Evolutionary conservation across 1,139 yeast genomes (phyloP), one percentile per base, ranked within the genome.

Genomic region (Hansenula sp.): DNA sequence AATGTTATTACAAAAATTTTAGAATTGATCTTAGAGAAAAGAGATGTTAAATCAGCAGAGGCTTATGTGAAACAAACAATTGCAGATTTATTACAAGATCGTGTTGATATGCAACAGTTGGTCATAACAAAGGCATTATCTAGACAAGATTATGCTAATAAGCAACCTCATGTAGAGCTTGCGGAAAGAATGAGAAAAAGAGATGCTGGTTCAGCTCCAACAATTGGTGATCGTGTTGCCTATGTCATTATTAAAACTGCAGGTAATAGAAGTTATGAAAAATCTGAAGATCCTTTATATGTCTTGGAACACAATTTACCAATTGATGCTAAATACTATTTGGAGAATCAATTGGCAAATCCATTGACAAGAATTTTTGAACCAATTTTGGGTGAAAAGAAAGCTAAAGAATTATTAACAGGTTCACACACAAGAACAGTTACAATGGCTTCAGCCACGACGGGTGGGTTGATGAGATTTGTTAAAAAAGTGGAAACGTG

Each of bases 161-260:
- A 92, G 48, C 98, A 94, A 61, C 97, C 98, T 0, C 99, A 94
- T 60, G 95, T 92, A 24, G 97, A 90, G 53, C 71, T 94, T 39
- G 97, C 98, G 0, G 96, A 90, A 56, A 74, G 97, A 53, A 94
- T 94, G 97, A 77, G 81, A 42, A 89, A 89, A 60, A 83, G 99
- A 69, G 98, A 94, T 58, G 92, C 96, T 0, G 96, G 99, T 24
- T 83, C 95, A 6, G 98, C 98, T 0, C 98, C 98, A 4, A 81
- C 90, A 6, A 74, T 92, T 40, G 99, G 99, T 41, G 99, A 94
- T 60, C 87, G 99, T 67, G 98, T 94, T 32, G 97, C 97, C 3
- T 94, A 92, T 61, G 98, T 94, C 29, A 90, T 94, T 45, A 82
- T 86, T 52, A 77, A 79, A 55, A 87, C 87, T 37, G 83, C 94